phyloP scores from a whole-genome alignment of 306 rosid species.

The Lithocarpus polystachyus region DNA sequence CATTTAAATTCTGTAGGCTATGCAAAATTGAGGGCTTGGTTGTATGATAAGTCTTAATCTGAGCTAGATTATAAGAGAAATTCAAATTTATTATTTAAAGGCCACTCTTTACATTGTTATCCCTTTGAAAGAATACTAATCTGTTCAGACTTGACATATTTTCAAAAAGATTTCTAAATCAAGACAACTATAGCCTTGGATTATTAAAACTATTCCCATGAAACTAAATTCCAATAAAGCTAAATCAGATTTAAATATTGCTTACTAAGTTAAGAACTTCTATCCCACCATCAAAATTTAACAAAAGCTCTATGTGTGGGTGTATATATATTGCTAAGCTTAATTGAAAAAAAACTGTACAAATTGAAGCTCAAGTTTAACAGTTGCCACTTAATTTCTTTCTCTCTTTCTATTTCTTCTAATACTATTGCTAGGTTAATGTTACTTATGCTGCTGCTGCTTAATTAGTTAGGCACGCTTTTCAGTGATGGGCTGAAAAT shows the following conservation, averaged over 20 bases:
- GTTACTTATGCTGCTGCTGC: too few species aligned
- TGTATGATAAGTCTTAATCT: not conserved
- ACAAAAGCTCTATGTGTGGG: not conserved
- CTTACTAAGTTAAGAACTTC: not conserved
- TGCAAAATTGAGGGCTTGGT: not conserved
- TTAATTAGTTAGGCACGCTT: too few species aligned
- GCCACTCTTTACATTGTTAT: not conserved
- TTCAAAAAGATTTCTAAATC: not conserved
- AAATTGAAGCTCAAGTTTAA: not conserved
- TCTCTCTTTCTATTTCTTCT: too few species aligned
- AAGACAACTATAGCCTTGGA: not conserved
- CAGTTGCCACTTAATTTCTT: too few species aligned
- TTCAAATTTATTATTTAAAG: not conserved
- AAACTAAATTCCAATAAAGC: not conserved
- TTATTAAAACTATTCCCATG: not conserved
- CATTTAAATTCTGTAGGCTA: not conserved
- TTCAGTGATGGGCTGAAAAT: too few species aligned
- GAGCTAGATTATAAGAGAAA: not conserved
- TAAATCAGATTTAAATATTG: not conserved
- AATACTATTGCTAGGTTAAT: too few species aligned
- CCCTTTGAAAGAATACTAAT: not conserved
- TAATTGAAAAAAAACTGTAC: not conserved
- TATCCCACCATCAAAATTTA: not conserved
- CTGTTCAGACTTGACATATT: not conserved
- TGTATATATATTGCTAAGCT: not conserved